phyloP scores from a whole-genome alignment of 2,329 filamentous ascomycete genomes.

The Neofusicoccum sp. region DNA sequence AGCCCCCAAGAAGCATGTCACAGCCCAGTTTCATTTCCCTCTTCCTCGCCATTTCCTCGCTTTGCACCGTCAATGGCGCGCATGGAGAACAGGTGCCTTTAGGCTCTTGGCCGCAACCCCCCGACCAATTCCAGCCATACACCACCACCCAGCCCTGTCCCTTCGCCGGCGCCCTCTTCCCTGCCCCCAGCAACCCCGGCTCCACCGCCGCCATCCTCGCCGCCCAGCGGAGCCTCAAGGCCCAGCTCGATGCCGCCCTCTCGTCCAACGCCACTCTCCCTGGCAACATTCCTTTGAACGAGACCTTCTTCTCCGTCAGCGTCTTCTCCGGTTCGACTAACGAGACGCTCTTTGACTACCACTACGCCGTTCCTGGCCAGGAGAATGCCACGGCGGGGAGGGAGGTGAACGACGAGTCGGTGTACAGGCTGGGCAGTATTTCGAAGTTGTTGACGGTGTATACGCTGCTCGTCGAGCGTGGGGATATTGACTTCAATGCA shows the following conservation, averaged over 20 bases:
- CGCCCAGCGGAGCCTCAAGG: neutral
- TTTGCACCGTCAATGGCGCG: too few species aligned
- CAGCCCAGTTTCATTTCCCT: too few species aligned
- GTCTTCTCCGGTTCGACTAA: constrained; percentile 36
- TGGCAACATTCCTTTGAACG: constrained; percentile 19
- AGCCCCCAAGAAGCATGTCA: too few species aligned
- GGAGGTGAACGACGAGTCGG: constrained; percentile 31
- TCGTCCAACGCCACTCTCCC: neutral
- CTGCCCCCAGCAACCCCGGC: constrained; percentile 6
- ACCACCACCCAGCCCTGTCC: constrained; percentile 14
- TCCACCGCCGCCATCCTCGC: constrained; percentile 11
- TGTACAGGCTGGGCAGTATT: constrained; percentile 45
- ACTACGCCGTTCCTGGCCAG: constrained; percentile 35
- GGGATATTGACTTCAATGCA: constrained; percentile 40
- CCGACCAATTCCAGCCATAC: neutral
- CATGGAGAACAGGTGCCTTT: too few species aligned
- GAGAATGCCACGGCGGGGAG: constrained; percentile 17
- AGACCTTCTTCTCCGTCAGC: constrained; percentile 38
- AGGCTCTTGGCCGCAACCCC: neutral
- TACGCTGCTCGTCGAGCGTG: constrained; percentile 42
- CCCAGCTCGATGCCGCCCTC: constrained; percentile 5
- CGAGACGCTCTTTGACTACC: constrained; percentile 33
- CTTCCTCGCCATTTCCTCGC: too few species aligned
- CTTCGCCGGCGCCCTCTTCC: constrained; percentile 18
- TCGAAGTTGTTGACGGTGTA: constrained; percentile 48